Percentiles rank a stretch among this genome's conserved stretches.
These are phyloP conservation scores for Xylaria bambusicola DNA, from an alignment of 495 filamentous ascomycete species.

Conservation along the genomic window DNA sequence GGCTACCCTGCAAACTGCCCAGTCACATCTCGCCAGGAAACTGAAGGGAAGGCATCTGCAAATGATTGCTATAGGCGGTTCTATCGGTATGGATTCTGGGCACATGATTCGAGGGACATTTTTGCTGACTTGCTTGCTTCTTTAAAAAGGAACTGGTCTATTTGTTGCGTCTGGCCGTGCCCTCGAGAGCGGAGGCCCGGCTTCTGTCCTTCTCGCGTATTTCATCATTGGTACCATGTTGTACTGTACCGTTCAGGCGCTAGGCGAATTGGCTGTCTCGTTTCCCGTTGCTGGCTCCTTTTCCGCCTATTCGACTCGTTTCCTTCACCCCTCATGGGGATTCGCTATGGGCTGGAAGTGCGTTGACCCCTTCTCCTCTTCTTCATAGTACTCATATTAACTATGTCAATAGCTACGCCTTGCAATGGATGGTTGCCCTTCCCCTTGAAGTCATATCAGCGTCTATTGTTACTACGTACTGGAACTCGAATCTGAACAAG, in stretches of 20 bases:
- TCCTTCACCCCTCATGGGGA: conserved; percentile 93
- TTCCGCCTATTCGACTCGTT: conserved; percentile 87
- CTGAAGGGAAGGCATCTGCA: conserved; percentile 86
- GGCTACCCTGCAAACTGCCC: conserved; percentile 74
- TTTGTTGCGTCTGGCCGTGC: conserved; percentile 87
- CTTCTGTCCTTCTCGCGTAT: conserved; percentile 81
- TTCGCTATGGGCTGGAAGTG: conserved; percentile 98
- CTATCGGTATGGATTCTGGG: conserved; percentile 66
- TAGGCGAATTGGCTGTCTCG: conserved; percentile 89
- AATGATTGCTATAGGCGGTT: conserved; percentile 97
- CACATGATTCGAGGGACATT: neutral
- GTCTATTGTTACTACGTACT: conserved; percentile 84
- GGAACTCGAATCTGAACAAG: conserved; percentile 66
- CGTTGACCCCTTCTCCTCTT: conserved; percentile 29
- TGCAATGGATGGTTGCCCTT: conserved; percentile 90
- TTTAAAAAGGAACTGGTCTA: conserved; percentile 71
- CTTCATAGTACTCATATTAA: conserved; percentile 2
- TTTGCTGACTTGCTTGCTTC: conserved; percentile 13
- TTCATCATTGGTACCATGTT: conserved; percentile 83
- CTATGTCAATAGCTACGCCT: conserved; percentile 63
- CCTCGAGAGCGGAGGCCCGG: conserved; percentile 78
- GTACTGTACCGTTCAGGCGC: conserved; percentile 86
- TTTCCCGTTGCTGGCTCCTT: conserved; percentile 94
- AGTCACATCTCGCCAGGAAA: conserved; percentile 71
- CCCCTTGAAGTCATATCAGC: conserved; percentile 91